phyloP scores from a whole-genome alignment of 768 basidiomycete species.

The Paxillus rubicundulus region DNA sequence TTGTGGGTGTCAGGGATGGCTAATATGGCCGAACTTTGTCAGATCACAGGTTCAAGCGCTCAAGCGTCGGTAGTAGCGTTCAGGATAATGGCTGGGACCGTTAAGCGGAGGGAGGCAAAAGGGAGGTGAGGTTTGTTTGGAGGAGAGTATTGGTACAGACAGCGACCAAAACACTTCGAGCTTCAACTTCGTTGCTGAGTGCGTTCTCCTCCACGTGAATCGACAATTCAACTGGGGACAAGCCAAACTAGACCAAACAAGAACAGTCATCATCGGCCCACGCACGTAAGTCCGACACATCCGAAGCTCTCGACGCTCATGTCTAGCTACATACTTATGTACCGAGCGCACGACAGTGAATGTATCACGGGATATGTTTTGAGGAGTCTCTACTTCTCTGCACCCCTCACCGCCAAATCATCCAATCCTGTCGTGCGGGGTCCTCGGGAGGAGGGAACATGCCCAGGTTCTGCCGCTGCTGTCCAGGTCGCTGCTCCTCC shows the following conservation, averaged over 20 bases:
- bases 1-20: background rate
- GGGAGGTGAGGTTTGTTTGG: background rate
- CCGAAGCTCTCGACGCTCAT: background rate
- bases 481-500: constrained; percentile 39
- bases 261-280: background rate
- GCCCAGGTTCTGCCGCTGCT: constrained; percentile 36
- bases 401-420: constrained; percentile 42
- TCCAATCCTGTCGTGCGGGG: constrained; percentile 65
- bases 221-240: background rate
- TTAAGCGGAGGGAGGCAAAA: background rate
- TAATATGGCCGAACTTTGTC: too few species aligned
- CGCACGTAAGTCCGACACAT: background rate
- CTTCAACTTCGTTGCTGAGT: background rate
- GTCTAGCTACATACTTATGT: background rate
- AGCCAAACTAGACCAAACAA: constrained; percentile 28
- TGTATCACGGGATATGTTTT: constrained; percentile 5
- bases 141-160: background rate
- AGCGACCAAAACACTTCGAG: background rate
- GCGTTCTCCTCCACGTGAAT: constrained; percentile 1
- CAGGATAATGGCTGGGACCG: background rate
- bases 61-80: background rate
- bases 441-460: constrained; percentile 63
- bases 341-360: background rate
- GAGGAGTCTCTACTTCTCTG: background rate
- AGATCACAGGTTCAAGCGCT: background rate